Base-by-base conservation (phyloP, 352 stramenopile species). In the Plasmopara halstedii region DNA sequence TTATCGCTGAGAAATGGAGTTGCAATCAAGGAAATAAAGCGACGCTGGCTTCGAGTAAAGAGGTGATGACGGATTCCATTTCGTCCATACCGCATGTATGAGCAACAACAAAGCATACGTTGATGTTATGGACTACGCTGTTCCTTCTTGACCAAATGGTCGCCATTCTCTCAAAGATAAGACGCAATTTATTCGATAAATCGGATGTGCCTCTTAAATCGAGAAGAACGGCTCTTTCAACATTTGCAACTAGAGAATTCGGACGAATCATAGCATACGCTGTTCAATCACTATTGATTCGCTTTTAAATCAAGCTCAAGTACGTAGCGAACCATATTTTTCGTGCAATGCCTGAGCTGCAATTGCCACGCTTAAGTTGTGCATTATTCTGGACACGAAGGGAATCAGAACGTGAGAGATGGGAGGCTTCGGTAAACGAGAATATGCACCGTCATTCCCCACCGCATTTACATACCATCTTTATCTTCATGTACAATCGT, bases 401-500 rank as follows among this genome's bases (percentile, higher is more conserved):
- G 76, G 77, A 2, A 75, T 93, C 29, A 76, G 81, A 4, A 89
- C 90, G 73, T 59, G 66, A 18, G 78, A 93, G 38, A 67, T 93
- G 43, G 70, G 70, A 5, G 81, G 6, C 70, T 80, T 6, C 56
- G 64, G n/a, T 87, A 76, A 41, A 86, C 79, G 0, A 73, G 79
- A n/a, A 73, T 83, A 90, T 95, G 70, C 78, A 91, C 51, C 64
- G 64, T 9, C 81, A 96, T 58, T 96, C 95, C 42, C 80, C 83
- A 14, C 82, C 95, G 61, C 70, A 80, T 4, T 95, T 79, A 33
- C 86, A 80, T 68, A 94, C 94, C 58, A 96, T 96, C 45, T 95
- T 95, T 49, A 77, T 96, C 34, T 95, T n/a, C n/a, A 96, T 46
- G 87, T 94, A 2, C 85, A 85, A 14, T 89, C 74, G 14, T 96